Percentiles rank a stretch among this genome's conserved stretches.
These are phyloP conservation scores for Dendrostoma leiphaemia DNA, from an alignment of 2,329 filamentous ascomycete genomes.

Conservation along the genomic window DNA sequence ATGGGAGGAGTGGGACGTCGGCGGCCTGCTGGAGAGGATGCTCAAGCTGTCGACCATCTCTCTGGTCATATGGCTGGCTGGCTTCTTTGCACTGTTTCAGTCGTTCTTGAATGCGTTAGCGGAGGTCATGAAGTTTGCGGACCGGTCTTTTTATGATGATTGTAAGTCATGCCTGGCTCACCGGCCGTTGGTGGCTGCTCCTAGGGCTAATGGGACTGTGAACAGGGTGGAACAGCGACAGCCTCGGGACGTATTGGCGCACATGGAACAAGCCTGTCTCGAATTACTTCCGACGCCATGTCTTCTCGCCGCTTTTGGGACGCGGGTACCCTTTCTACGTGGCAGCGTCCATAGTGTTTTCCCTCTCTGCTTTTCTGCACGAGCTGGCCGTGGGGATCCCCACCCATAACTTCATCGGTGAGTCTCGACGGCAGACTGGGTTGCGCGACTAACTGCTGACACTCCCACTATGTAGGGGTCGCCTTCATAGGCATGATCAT, in stretches of 20 bases:
- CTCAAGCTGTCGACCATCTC: slow-evolving; percentile 96
- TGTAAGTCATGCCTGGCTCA: slow-evolving; percentile 42
- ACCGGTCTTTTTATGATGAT: slow-evolving; percentile 92
- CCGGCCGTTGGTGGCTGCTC: neutral
- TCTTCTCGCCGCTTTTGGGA: slow-evolving; percentile 84
- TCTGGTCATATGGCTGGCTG: slow-evolving; percentile 93
- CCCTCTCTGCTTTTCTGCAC: slow-evolving; percentile 84
- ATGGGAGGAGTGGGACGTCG: slow-evolving; percentile 75
- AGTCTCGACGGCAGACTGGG: slow-evolving; percentile 27
- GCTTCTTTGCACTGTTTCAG: slow-evolving; percentile 96
- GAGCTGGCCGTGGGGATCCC: slow-evolving; percentile 91
- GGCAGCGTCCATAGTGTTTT: slow-evolving; percentile 81
- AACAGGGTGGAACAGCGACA: slow-evolving; percentile 82
- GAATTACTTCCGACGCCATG: slow-evolving; percentile 91
- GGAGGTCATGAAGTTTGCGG: slow-evolving; percentile 85
- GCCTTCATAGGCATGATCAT: slow-evolving; percentile 93
- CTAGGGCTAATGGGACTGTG: neutral
- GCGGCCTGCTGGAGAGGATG: slow-evolving; percentile 81
- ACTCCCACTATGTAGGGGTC: slow-evolving; percentile 56
- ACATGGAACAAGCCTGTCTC: slow-evolving; percentile 98
- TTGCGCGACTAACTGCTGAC: slow-evolving; percentile 16
- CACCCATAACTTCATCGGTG: slow-evolving; percentile 89
- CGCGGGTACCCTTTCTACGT: slow-evolving; percentile 71
- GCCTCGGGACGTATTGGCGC: slow-evolving; percentile 86
- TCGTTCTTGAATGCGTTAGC: slow-evolving; percentile 87